A percentile compares a stretch with the other conserved stretches of the same genome.
phyloP scores from a whole-genome alignment of 2,329 filamentous ascomycete genomes.

The Colletotrichum sansevieriae region DNA sequence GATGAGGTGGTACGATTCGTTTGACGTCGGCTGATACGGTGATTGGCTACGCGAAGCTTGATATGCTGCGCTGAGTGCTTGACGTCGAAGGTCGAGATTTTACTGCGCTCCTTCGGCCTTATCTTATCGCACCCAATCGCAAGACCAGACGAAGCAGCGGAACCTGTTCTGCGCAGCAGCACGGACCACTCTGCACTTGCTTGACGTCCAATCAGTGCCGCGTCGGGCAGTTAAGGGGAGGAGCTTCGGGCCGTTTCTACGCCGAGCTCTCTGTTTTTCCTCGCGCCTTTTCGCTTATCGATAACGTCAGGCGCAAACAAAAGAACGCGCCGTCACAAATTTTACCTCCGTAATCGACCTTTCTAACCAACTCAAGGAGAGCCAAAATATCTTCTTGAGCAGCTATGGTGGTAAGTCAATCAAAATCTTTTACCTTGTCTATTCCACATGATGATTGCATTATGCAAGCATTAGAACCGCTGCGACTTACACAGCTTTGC shows the following conservation, averaged over 20 bases:
- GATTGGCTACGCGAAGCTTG: slow-evolving; percentile 22
- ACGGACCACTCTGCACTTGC: not conserved
- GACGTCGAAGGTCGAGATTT: slow-evolving; percentile 42
- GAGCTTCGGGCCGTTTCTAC: slow-evolving; percentile 27
- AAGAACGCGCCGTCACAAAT: slow-evolving; percentile 28
- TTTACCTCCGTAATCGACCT: not conserved
- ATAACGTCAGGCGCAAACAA: slow-evolving; percentile 25
- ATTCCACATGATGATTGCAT: slow-evolving; percentile 51
- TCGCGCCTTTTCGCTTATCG: slow-evolving; percentile 19
- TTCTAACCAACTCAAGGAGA: slow-evolving; percentile 31
- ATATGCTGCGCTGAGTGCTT: slow-evolving; percentile 10
- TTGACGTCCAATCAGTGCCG: not conserved
- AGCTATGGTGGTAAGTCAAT: slow-evolving; percentile 37
- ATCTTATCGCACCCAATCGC: slow-evolving; percentile 31
- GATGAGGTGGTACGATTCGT: not conserved
- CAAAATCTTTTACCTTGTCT: not conserved
- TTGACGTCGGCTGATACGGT: not conserved
- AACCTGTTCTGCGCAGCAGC: not conserved
- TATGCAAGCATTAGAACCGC: slow-evolving; percentile 58
- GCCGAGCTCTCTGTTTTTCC: not conserved
- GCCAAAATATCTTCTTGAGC: slow-evolving; percentile 34
- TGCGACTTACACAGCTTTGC: slow-evolving; percentile 62
- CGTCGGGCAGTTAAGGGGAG: no score
- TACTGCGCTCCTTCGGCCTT: slow-evolving; percentile 38
- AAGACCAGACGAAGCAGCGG: not conserved